phyloP scores from a whole-genome alignment of 192 early-diverging fungal genomes.

The Endogone sp. region DNA sequence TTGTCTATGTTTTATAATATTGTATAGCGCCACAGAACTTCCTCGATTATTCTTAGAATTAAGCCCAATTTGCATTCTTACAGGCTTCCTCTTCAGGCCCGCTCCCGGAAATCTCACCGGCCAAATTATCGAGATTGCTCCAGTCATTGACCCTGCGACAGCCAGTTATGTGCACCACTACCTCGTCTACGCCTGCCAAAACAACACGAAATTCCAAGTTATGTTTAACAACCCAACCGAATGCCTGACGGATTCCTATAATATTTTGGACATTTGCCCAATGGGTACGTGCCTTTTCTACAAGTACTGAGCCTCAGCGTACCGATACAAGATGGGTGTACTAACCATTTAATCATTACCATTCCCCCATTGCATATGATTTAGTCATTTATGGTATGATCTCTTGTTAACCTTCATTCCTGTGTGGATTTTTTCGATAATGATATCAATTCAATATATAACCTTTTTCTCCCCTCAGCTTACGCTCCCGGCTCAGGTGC shows the following conservation, averaged over 20 bases:
- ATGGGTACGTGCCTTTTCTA: not conserved
- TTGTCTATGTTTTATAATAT: too few species aligned
- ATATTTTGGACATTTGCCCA: not conserved
- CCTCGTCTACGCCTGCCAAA: not conserved
- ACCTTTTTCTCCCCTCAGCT: not conserved
- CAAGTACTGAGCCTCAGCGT: too few species aligned
- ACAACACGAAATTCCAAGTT: not conserved
- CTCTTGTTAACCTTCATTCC: not conserved
- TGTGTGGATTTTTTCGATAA: not conserved
- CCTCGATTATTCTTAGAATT: too few species aligned
- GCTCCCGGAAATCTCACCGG: not conserved
- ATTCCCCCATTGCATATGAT: not conserved
- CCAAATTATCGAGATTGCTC: not conserved
- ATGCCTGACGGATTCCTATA: not conserved
- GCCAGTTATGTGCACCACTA: not conserved
- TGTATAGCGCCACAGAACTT: too few species aligned
- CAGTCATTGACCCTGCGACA: not conserved
- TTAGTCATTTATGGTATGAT: not conserved
- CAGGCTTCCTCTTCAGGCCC: too few species aligned
- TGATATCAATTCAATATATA: not conserved
- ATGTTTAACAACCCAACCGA: not conserved
- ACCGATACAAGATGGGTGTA: too few species aligned
- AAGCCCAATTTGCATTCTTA: too few species aligned
- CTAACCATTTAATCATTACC: too few species aligned
- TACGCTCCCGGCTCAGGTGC: not conserved